Conservation (phyloP, 805 yeast species). For the Candida manassasensis region DNA sequence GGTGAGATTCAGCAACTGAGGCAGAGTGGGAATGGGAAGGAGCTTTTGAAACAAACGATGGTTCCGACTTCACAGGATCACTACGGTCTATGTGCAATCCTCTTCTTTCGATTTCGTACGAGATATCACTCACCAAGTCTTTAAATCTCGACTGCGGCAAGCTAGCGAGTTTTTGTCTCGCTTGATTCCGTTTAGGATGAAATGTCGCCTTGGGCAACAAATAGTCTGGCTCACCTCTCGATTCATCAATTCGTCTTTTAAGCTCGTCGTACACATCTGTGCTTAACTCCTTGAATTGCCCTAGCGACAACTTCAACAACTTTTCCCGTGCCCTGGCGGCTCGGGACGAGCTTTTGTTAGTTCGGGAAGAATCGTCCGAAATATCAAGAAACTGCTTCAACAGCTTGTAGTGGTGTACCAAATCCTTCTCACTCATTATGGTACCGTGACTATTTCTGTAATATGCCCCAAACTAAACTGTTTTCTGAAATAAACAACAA, state of each 20-base stretch:
- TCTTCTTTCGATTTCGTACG: constrained; percentile 80
- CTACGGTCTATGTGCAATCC: constrained; percentile 39
- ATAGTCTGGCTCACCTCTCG: constrained; percentile 54
- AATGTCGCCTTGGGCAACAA: constrained; percentile 66
- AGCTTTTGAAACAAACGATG: background rate
- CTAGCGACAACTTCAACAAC: constrained; percentile 68
- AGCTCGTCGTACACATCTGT: constrained; percentile 95
- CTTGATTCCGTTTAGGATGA: constrained; percentile 94
- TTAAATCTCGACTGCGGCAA: constrained; percentile 78
- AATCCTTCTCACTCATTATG: constrained; percentile 27
- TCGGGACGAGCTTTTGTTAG: constrained; percentile 44
- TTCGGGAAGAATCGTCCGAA: constrained; percentile 43
- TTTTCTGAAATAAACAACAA: constrained; percentile 23
- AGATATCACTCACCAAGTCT: constrained; percentile 86
- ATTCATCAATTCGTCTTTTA: constrained; percentile 66
- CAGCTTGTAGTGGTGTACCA: constrained; percentile 44
- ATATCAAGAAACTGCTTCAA: constrained; percentile 48
- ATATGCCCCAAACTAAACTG: background rate
- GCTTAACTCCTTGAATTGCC: constrained; percentile 84
- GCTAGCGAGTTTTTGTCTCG: constrained; percentile 84
- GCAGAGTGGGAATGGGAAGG: background rate
- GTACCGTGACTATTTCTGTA: background rate
- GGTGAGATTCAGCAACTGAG: too few species aligned
- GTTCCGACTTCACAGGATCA: background rate
- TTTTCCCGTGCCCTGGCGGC: constrained; percentile 84